Evolutionary conservation across 169 alveolate genomes (phyloP), one percentile per base, ranked within the genome.

Genomic region (Plasmodium gonderi): DNA sequence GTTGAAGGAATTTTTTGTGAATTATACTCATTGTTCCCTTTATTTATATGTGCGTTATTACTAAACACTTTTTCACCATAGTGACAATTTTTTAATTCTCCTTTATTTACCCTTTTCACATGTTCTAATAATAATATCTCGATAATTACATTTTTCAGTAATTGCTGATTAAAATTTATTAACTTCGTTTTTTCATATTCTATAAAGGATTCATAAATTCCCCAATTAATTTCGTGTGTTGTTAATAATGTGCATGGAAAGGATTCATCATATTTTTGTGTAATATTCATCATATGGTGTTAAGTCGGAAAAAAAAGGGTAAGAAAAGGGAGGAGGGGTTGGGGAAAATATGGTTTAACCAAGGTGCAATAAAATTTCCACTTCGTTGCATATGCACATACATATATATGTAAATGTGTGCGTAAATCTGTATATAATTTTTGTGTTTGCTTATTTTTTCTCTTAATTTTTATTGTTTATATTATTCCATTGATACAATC

Each of bases 221-320:
- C 83, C 23, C 33, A 47, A 49, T 38, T 31, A 31, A 75, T 49
- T 83, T 69, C 92, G 51, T 68, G n/a, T 20, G 82, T 69, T 83
- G 44, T 64, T 79, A 49, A 29, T 44, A 38, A 29, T 44, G 68
- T 47, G 77, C 76, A 69, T 72, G 92, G 40, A 83, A 26, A 83
- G n/a, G 65, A 26, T 64, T 31, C 92, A 44, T 72, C 92, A 83
- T 83, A 83, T 83, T 83, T 83, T 26, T 69, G 40, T 51, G 64
- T 74, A 69, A 17, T 79, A 79, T 83, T 83, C 92, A 83, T 83
- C 65, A 83, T 83, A 83, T 83, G 77, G 42, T n/a, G n/a, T 49
- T 83, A 67, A 20, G 17, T 69, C 75, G 26, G 54, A 20, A 54
- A 68, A 49, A 49, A 68, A 49, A 49, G 36, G 26, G 47, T 80